A percentile compares a stretch with the other conserved stretches of the same genome.
These are phyloP conservation scores for Trichophyton simii DNA, from an alignment of 2,329 filamentous ascomycete genomes.

Conservation along the genomic window DNA sequence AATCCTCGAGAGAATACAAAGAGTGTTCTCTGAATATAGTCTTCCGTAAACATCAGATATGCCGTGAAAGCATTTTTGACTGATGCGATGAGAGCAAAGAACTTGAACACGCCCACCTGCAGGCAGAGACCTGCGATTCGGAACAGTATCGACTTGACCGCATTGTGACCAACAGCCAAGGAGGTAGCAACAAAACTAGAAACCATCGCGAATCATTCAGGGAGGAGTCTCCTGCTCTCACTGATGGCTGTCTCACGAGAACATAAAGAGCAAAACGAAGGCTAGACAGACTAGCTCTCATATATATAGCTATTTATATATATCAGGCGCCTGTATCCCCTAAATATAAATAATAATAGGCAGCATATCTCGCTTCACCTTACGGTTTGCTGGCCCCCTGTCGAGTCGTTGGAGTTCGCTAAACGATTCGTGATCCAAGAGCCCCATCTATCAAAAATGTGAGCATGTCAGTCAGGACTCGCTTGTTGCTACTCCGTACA, in stretches of 20 bases:
- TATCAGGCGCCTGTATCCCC: not conserved
- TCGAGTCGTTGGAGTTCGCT: not conserved
- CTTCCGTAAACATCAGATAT: constrained; percentile 12
- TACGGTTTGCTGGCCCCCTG: not conserved
- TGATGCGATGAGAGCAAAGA: constrained; percentile 10
- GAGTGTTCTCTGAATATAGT: constrained; percentile 10
- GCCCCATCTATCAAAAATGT: too few relatives aligned
- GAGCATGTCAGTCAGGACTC: not conserved
- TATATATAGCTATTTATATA: not conserved
- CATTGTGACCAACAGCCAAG: constrained; percentile 11
- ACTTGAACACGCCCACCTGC: constrained; percentile 9
- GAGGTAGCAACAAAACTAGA: constrained; percentile 7
- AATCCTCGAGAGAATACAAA: constrained; percentile 11
- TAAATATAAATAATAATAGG: not conserved
- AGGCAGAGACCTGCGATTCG: constrained; percentile 9
- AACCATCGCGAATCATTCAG: constrained; percentile 1
- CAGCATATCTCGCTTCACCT: not conserved
- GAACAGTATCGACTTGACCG: constrained; percentile 12
- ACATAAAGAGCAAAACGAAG: not conserved
- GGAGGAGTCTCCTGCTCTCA: not conserved
- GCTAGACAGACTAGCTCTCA: not conserved
- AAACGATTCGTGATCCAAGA: not conserved
- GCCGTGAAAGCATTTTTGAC: constrained; percentile 9
- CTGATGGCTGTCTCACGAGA: not conserved
- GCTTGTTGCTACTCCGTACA: not conserved